Evolutionary conservation across 2,329 filamentous ascomycete genomes (phyloP), one percentile per base, ranked within the genome.

Genomic region (Cladosporium oxysporum): DNA sequence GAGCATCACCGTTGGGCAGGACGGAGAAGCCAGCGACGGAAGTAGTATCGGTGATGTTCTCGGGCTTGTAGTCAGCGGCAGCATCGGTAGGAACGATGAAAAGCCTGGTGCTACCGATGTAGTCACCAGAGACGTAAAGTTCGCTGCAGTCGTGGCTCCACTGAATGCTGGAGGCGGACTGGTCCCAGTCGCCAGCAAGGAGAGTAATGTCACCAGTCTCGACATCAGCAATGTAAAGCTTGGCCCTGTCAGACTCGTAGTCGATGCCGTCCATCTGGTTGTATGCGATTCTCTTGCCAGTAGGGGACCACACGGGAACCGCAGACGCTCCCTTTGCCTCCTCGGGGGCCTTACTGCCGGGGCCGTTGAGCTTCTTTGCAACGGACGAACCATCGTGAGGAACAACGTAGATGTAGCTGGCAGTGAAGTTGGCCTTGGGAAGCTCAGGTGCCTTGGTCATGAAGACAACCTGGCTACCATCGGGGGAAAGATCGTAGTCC

Each of bases 371-470:
- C 16, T 65, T 58, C 62, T 64, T 62, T 3, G 71, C 68, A 2
- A 69, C 68, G 26, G 71, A 67, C 14, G 70, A 72, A 3, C 71
- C 71, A 66, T 73, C 69, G 53, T 73, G 71, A 58, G 70, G 70
- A 2, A 73, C 71, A 2, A 73, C 47, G 33, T 73, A 73, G 23
- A 73, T 58, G 55, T 73, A 72, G 66, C 67, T 71, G 31, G 69
- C 67, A 2, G 70, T 70, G 58, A 68, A 66, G 50, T 70, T 69
- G n/a, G 69, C 71, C 50, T 71, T 71, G 58, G 70, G 66, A 16
- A 71, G 66, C 37, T 73, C 68, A 5, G 70, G 71, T 6, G 70
- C 70, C 60, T 72, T 70, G 37, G 69, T 70, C 41, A 71, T 55
- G 67, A 73, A 73, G 1, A 71, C 70, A 21, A 71, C 70, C 8